Percentiles rank a stretch among this genome's conserved stretches.
Evolutionary conservation across 2,329 filamentous ascomycete genomes (phyloP).

Genomic region (Myotisia sp.): DNA sequence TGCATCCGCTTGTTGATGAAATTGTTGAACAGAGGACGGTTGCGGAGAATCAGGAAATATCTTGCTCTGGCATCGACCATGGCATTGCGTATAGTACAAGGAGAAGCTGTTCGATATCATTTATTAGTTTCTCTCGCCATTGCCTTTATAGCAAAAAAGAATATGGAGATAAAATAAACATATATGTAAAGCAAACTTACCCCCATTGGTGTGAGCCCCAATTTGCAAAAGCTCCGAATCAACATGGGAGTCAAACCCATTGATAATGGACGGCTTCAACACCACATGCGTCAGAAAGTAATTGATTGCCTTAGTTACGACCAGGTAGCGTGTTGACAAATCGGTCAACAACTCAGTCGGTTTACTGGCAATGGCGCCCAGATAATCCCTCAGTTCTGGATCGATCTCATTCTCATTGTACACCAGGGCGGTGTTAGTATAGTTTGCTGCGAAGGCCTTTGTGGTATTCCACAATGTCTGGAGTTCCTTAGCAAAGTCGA

Average conservation of each 20-base stretch:
- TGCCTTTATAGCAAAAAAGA: not conserved
- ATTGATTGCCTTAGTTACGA: constrained; percentile 20
- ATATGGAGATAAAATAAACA: not conserved
- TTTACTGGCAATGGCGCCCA: constrained; percentile 13
- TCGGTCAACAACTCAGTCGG: constrained; percentile 14
- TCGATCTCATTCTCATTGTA: constrained; percentile 7
- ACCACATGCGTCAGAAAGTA: constrained; percentile 15
- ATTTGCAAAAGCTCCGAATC: constrained; percentile 16
- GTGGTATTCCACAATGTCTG: constrained; percentile 11
- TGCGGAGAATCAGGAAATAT: constrained; percentile 13
- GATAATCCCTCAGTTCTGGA: constrained; percentile 12
- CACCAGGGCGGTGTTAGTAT: constrained; percentile 3
- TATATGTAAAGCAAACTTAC: constrained; percentile 12
- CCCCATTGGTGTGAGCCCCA: constrained; percentile 11
- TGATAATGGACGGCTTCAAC: constrained; percentile 15
- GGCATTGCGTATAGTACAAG: constrained; percentile 12
- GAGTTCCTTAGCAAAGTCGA: constrained; percentile 4
- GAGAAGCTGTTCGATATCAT: constrained; percentile 11
- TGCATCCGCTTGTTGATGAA: constrained; percentile 15
- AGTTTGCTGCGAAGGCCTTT: constrained; percentile 6
- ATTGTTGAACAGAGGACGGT: constrained; percentile 15
- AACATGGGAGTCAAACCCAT: constrained; percentile 15
- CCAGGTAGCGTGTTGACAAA: constrained; percentile 13
- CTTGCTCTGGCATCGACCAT: constrained; percentile 13
- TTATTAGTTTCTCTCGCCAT: not conserved